Evolutionary conservation across 2,329 filamentous ascomycete species (phyloP), one percentile per base, ranked within the genome.

Genomic region (Aspergillus fumigatiaffinis): DNA sequence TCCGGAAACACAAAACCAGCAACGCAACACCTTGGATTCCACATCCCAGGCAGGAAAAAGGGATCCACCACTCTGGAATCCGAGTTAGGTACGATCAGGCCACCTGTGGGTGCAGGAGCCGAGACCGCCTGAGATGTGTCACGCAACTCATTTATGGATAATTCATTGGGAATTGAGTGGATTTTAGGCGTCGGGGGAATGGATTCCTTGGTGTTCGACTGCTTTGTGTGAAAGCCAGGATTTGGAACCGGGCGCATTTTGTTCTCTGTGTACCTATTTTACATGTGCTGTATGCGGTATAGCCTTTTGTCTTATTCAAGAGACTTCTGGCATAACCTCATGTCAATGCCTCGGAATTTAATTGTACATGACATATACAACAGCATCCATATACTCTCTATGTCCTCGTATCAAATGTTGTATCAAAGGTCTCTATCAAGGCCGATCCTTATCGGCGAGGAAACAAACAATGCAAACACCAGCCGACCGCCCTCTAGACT

Each of bases 41-140:
- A 88, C 65, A 81, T 90, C 54, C 83, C 85, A 3, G 87, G 89
- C 17, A 82, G 90, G 66, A 92, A 91, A 79, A 79, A 88, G 65
- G 88, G 83, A 3, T 86, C 87, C 67, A 87, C 84, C 66, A 87
- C 87, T 10, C 86, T 86, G 66, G 87, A 87, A 29, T 81, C 89
- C 59, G 88, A 95, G 74, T 74, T 95, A 54, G 84, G 86, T 48
- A 81, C 79, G 46, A 88, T 93, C 68, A 79, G 84, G 23, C 57
- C 68, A 5, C 55, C 65, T 6, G 50, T 55, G 17, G 47, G 59
- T 29, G 50, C 54, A 47, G 56, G 57, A 7, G 59, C 65, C 21
- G 64, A 66, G 41, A 51, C 51, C 54, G 52, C 62, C 55, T 63
- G 62, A 68, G 58, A 55, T 44, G 28, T 59, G 52, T 59, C 20